A percentile compares a stretch with the other conserved stretches of the same genome.
Conservation (phyloP, 2,329 filamentous ascomycete genomes). For the Penicillium sp. region DNA sequence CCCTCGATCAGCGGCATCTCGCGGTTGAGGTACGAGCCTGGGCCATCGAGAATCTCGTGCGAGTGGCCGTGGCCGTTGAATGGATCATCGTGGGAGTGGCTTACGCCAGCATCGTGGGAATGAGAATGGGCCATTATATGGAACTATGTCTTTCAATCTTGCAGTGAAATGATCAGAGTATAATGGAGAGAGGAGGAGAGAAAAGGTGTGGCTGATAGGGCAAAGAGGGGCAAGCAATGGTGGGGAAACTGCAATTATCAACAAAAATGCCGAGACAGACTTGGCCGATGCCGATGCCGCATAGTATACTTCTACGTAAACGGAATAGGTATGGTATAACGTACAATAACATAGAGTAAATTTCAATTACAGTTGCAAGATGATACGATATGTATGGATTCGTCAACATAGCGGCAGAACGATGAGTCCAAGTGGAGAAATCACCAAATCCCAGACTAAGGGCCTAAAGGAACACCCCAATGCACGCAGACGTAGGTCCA, state of each 20-base stretch:
- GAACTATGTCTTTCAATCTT: background rate
- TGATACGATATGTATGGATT: slow-evolving; percentile 19
- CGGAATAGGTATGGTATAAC: no score
- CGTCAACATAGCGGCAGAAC: slow-evolving; percentile 23
- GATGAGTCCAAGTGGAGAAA: slow-evolving; percentile 13
- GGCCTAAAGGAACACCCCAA: slow-evolving; percentile 14
- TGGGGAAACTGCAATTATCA: slow-evolving; percentile 15
- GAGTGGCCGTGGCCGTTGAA: slow-evolving; percentile 76
- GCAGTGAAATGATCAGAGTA: background rate
- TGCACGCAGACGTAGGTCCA: slow-evolving; percentile 22
- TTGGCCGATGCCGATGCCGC: slow-evolving; percentile 20
- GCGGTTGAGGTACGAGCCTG: slow-evolving; percentile 79
- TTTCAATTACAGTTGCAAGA: slow-evolving; percentile 1
- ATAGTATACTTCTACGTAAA: background rate
- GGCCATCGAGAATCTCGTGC: slow-evolving; percentile 91
- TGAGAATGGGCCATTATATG: slow-evolving; percentile 35
- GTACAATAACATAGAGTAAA: background rate
- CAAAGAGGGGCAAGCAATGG: slow-evolving; percentile 14
- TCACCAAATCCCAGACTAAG: slow-evolving; percentile 10
- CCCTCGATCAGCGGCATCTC: slow-evolving; percentile 93
- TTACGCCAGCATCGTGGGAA: slow-evolving; percentile 34
- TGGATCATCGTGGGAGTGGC: slow-evolving; percentile 51
- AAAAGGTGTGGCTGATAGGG: background rate
- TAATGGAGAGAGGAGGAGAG: slow-evolving; percentile 1
- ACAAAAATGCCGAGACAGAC: slow-evolving; percentile 16